Percentiles rank a stretch among this genome's conserved stretches.
phyloP scores from a whole-genome alignment of 1,284 basidiomycete genomes.

The Neolentinus lepideus region DNA sequence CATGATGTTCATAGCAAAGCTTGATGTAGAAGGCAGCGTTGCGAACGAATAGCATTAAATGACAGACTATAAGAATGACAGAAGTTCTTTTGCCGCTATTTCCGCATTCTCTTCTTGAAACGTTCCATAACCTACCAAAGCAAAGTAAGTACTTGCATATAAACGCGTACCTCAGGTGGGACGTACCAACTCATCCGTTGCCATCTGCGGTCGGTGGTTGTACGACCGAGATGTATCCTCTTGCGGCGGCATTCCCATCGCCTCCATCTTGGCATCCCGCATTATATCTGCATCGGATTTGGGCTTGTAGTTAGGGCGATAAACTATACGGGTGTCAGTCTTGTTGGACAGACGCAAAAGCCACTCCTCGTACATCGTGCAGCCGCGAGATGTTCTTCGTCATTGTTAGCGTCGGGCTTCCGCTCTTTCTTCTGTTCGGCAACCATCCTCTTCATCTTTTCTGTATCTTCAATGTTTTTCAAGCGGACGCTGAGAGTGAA shows the following conservation, averaged over 20 bases:
- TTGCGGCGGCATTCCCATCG: slow-evolving; percentile 64
- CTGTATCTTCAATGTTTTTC: slow-evolving; percentile 94
- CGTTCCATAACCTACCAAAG: slow-evolving; percentile 69
- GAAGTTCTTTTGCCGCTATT: slow-evolving; percentile 24
- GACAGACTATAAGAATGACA: not conserved
- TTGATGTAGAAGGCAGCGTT: too few species aligned
- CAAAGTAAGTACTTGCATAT: not conserved
- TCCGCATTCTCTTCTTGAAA: slow-evolving; percentile 83
- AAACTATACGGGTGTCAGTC: slow-evolving; percentile 45
- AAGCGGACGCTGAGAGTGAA: slow-evolving; percentile 60
- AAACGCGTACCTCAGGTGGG: slow-evolving; percentile 9
- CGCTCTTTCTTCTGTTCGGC: slow-evolving; percentile 64
- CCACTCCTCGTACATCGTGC: slow-evolving; percentile 64
- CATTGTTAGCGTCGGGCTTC: slow-evolving; percentile 41
- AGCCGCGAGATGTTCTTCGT: slow-evolving; percentile 76
- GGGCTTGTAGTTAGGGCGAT: slow-evolving; percentile 67
- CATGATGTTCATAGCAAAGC: too few species aligned
- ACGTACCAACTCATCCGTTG: slow-evolving; percentile 84
- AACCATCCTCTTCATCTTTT: slow-evolving; percentile 85
- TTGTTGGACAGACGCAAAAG: not conserved
- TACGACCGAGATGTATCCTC: slow-evolving; percentile 41
- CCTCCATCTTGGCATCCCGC: slow-evolving; percentile 77
- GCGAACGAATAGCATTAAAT: not conserved
- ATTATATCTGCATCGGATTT: slow-evolving; percentile 85
- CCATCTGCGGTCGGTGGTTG: slow-evolving; percentile 66